phyloP scores from a whole-genome alignment of 2,329 filamentous ascomycete genomes.

The Incumbomyces delicatus region DNA sequence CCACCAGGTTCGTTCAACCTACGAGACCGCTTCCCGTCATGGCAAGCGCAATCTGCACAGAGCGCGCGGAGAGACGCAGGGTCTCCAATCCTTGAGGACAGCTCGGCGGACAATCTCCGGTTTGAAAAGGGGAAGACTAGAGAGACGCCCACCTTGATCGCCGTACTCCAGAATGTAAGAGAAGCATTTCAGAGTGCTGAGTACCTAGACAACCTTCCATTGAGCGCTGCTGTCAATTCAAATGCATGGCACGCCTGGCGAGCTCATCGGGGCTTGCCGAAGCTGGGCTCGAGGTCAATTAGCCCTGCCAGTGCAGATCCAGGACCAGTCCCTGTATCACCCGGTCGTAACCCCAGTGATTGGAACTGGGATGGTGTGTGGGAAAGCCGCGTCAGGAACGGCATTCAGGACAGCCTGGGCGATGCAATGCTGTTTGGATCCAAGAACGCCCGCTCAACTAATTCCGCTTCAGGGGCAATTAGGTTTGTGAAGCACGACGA shows the following conservation, averaged over 20 bases:
- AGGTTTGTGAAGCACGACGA: constrained; percentile 58
- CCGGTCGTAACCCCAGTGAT: constrained; percentile 53
- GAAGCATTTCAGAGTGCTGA: constrained; percentile 69
- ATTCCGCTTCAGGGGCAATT: constrained; percentile 24
- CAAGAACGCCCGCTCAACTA: constrained; percentile 24
- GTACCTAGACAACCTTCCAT: constrained; percentile 66
- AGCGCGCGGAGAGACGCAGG: constrained; percentile 28
- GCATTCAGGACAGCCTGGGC: constrained; percentile 64
- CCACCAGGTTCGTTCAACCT: constrained; percentile 86
- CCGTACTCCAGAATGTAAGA: constrained; percentile 55
- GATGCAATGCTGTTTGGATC: constrained; percentile 68
- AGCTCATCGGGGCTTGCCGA: constrained; percentile 49
- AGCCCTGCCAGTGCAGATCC: constrained; percentile 13
- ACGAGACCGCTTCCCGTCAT: constrained; percentile 78
- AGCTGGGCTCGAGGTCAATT: constrained; percentile 8
- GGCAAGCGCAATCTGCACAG: constrained; percentile 59
- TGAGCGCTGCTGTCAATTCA: constrained; percentile 76
- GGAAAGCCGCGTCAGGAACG: constrained; percentile 77
- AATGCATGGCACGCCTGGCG: constrained; percentile 93
- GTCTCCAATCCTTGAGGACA: constrained; percentile 25
- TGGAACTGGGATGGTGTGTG: constrained; percentile 99
- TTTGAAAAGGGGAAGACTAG: background rate
- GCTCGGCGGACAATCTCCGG: background rate
- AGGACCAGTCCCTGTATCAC: constrained; percentile 6
- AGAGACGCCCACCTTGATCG: background rate